Percentiles rank a stretch among this genome's conserved stretches.
phyloP scores from a whole-genome alignment of 805 yeast species.

The Myxozyma vanderwaltii region DNA sequence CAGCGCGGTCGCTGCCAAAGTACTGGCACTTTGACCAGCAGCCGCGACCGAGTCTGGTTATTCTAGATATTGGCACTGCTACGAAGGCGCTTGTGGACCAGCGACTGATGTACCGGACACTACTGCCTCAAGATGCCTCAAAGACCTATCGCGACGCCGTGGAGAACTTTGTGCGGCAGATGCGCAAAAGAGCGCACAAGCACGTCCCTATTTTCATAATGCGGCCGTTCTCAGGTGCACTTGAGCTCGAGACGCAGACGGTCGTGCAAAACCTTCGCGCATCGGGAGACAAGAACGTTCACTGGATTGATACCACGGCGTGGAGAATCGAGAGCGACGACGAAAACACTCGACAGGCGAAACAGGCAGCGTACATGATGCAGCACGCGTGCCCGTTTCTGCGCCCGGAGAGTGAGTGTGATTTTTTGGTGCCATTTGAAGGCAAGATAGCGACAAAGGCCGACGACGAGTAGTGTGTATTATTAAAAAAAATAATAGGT shows the following conservation, averaged over 20 bases:
- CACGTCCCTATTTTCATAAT: slow-evolving; percentile 26
- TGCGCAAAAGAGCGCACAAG: slow-evolving; percentile 30
- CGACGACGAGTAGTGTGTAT: too few species aligned
- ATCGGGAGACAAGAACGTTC: slow-evolving; percentile 28
- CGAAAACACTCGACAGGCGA: slow-evolving; percentile 9
- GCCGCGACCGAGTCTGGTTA: slow-evolving; percentile 18
- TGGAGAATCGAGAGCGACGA: slow-evolving; percentile 21
- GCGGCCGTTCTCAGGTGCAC: slow-evolving; percentile 28
- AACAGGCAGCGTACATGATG: slow-evolving; percentile 22
- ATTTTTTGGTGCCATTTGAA: slow-evolving; percentile 30
- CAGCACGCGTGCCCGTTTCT: slow-evolving; percentile 30
- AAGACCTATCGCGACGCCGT: slow-evolving; percentile 28
- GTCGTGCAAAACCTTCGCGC: slow-evolving; percentile 23
- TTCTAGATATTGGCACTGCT: slow-evolving; percentile 27
- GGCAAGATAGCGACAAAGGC: slow-evolving; percentile 3
- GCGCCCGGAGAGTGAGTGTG: slow-evolving; percentile 15
- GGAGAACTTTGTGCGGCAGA: slow-evolving; percentile 20
- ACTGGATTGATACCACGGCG: slow-evolving; percentile 30
- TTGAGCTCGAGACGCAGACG: slow-evolving; percentile 26
- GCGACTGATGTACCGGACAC: slow-evolving; percentile 11
- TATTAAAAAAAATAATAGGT: too few species aligned
- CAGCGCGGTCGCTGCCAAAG: slow-evolving; percentile 20
- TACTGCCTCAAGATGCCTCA: slow-evolving; percentile 32
- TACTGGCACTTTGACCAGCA: slow-evolving; percentile 30
- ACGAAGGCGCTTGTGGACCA: slow-evolving; percentile 23